A percentile compares a stretch with the other conserved stretches of the same genome.
Evolutionary conservation across 257 asterid genomes (phyloP).

Genomic region (Solanum pinnatisectum): DNA sequence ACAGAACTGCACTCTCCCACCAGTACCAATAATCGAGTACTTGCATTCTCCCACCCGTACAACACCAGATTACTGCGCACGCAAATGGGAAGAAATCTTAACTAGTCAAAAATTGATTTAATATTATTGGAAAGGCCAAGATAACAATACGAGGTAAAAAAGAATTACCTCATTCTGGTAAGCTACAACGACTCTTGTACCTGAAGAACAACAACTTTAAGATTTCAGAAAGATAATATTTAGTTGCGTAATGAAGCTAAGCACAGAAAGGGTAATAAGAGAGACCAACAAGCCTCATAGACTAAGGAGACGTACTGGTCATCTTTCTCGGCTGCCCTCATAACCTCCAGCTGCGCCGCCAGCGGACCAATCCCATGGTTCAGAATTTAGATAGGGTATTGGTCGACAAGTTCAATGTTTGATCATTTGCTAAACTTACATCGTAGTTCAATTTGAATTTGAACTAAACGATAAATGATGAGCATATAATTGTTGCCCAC

Average conservation of each 20-base stretch:
- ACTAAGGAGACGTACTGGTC: constrained; percentile 94
- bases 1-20: neutral
- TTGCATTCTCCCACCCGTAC: neutral
- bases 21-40: neutral
- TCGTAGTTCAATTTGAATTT: neutral
- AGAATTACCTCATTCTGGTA: constrained; percentile 77
- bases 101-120: neutral
- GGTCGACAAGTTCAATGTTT: neutral
- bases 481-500: neutral
- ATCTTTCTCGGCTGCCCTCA: constrained; percentile 97
- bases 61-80: neutral
- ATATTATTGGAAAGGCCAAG: neutral
- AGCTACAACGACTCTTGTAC: constrained; percentile 78
- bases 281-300: constrained; percentile 71
- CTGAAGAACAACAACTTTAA: constrained; percentile 15
- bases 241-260: neutral
- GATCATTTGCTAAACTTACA: neutral
- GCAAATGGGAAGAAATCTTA: neutral
- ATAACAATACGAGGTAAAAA: neutral
- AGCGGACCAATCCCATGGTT: constrained; percentile 13
- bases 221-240: neutral
- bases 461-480: neutral
- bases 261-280: neutral
- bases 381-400: neutral
- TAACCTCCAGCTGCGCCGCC: constrained; percentile 88